These are phyloP conservation scores for Phytophthora ramorum DNA, from an alignment of 352 stramenopile species.

Conservation along the genomic window DNA sequence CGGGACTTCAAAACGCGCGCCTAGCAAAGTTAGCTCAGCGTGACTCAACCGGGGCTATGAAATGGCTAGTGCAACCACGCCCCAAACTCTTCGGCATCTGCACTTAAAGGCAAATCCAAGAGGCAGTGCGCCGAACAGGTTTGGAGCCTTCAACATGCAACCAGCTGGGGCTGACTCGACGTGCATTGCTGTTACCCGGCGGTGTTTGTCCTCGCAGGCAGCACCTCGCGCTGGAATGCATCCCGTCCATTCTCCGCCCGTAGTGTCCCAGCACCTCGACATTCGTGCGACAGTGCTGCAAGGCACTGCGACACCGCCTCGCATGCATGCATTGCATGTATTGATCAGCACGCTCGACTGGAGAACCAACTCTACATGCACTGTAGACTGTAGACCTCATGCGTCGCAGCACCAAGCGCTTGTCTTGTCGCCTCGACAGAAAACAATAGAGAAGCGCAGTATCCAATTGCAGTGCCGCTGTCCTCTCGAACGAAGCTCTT, in stretches of 20 bases:
- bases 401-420: neutral
- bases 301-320: constrained; percentile 17
- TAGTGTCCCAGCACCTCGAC: constrained; percentile 17
- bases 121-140: constrained; percentile 18
- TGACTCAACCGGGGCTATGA: constrained; percentile 13
- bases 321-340: neutral
- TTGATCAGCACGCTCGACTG: constrained; percentile 19
- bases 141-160: constrained; percentile 29
- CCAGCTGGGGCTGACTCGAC: constrained; percentile 19
- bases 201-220: neutral
- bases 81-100: constrained; percentile 9
- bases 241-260: neutral
- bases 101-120: constrained; percentile 7
- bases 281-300: constrained; percentile 17
- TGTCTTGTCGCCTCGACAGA: neutral
- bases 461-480: neutral
- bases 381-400: no score
- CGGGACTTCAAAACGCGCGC: neutral
- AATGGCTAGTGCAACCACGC: constrained; percentile 20
- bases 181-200: constrained; percentile 6
- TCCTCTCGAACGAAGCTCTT: neutral
- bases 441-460: neutral
- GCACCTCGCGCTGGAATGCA: constrained; percentile 4
- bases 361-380: constrained; percentile 5
- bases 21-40: neutral